Base-by-base conservation (phyloP, 345 rosid genomes). In the Populus nigra region DNA sequence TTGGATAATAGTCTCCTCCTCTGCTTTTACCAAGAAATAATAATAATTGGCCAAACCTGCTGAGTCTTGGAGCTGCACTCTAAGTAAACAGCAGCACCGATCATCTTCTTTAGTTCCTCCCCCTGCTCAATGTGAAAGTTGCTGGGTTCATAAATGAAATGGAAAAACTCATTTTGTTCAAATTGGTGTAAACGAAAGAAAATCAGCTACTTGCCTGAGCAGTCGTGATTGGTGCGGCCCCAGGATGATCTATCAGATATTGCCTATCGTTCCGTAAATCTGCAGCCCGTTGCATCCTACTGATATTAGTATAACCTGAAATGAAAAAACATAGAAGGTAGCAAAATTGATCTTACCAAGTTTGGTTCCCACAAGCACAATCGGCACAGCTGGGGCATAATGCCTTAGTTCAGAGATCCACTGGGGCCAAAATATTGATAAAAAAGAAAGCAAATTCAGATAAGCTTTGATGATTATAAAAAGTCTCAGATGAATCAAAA, bases 1-100 rank as follows among this genome's bases (percentile, higher is more conserved):
- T n/a, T 59, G 65, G 65, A 59, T 9, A 59, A 59, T 59, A 59
- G 65, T 23, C 27, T 3, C 3, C 1, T 23, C 25, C 63, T 57
- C 65, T 59, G 65, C 4, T 25, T 59, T 11, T 13, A 11, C 47
- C n/a, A 59, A 1, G 29, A 59, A 59, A n/a, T 4, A 1, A 13
- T 23, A 10, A 23, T 0, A 45, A 33, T 15, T 31, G 61, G 20
- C 23, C 43, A 18, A 70, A 86, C 89, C 87, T 79, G 90, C 53
- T 86, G 90, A 76, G 88, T 86, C 83, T 88, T 86, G 75, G 88
- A 86, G 83, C 90, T 88, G 86, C 90, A 88, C 75, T 88, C 90
- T 41, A 84, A 53, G 80, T 88, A 88, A 75, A 82, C 71, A 35
- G 86, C 88, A 71, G 88, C 91, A 76, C 88, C 89, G 7, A 88